Evolutionary conservation across 345 rosid genomes (phyloP).

Genomic region (Ceriops zippeliana): DNA sequence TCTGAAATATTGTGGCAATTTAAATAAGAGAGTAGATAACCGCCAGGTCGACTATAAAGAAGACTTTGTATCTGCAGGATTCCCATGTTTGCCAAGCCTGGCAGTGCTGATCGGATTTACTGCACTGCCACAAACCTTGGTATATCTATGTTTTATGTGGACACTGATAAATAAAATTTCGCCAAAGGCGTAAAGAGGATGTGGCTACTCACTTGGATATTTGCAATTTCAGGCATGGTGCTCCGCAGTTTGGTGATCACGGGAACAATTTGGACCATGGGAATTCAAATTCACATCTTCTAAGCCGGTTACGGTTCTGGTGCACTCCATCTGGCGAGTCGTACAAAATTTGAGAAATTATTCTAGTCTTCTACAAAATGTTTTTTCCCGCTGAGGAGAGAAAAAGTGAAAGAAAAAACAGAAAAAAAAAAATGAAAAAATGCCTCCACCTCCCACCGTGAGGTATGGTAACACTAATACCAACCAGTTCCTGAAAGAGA

Average conservation of each 20-base stretch:
- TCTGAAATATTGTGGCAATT: too few relatives aligned
- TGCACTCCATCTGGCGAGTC: too few relatives aligned
- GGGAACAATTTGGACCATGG: conserved; percentile 48
- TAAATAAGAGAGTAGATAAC: conserved; percentile 35
- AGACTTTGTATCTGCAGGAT: conserved; percentile 44
- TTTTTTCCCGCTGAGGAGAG: too few relatives aligned
- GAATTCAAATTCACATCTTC: conserved; percentile 50
- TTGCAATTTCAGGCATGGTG: conserved; percentile 41
- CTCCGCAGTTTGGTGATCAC: conserved; percentile 35
- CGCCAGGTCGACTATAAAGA: conserved; percentile 33
- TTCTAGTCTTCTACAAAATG: too few relatives aligned
- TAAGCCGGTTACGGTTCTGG: conserved; percentile 25
- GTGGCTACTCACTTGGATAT: conserved; percentile 40
- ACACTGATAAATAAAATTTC: conserved; percentile 23
- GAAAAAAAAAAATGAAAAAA: too few relatives aligned
- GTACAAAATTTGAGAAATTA: too few relatives aligned
- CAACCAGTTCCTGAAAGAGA: too few relatives aligned
- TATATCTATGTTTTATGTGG: conserved; percentile 64
- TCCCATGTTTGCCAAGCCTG: conserved; percentile 54
- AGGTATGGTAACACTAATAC: too few relatives aligned
- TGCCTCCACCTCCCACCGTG: too few relatives aligned
- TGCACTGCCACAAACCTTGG: conserved; percentile 48
- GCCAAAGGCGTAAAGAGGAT: conserved; percentile 16
- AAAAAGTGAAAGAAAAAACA: too few relatives aligned
- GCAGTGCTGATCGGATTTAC: conserved; percentile 57